Evolutionary conservation across 2,329 filamentous ascomycete genomes (phyloP).

Genomic region (Fusarium sp.): DNA sequence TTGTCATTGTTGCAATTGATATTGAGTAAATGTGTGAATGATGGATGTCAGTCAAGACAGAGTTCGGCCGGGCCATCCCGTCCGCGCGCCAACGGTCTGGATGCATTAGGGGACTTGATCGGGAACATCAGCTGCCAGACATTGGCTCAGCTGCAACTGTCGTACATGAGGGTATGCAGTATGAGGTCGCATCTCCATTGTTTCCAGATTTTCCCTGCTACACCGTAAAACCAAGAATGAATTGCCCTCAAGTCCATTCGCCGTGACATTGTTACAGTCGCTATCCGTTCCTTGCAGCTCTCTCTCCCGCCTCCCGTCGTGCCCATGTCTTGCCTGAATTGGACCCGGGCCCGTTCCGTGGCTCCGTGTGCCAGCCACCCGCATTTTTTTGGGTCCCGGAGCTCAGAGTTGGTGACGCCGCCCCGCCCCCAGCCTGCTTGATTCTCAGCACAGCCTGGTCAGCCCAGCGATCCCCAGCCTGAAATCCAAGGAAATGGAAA

Average conservation of each 20-base stretch:
- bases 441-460: background rate
- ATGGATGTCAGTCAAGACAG: constrained; percentile 19
- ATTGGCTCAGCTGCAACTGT: background rate
- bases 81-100: constrained; percentile 29
- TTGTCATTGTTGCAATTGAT: background rate
- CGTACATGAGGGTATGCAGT: background rate
- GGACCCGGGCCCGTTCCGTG: constrained; percentile 27
- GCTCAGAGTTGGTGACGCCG: constrained; percentile 16
- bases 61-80: constrained; percentile 43
- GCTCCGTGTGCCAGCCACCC: constrained; percentile 38
- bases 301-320: constrained; percentile 14
- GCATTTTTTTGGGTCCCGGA: constrained; percentile 31
- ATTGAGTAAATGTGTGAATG: background rate
- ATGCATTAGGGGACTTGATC: constrained; percentile 13
- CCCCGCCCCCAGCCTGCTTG: constrained; percentile 35
- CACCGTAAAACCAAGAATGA: background rate
- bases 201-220: background rate
- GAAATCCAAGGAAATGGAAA: constrained; percentile 24
- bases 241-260: background rate
- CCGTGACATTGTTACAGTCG: constrained; percentile 9
- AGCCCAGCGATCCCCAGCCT: constrained; percentile 34
- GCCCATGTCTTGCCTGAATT: background rate
- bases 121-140: constrained; percentile 13
- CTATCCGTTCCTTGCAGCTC: constrained; percentile 28
- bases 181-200: background rate